phyloP scores from a whole-genome alignment of 2,329 filamentous ascomycete species.

The Knoxdaviesia capensis region DNA sequence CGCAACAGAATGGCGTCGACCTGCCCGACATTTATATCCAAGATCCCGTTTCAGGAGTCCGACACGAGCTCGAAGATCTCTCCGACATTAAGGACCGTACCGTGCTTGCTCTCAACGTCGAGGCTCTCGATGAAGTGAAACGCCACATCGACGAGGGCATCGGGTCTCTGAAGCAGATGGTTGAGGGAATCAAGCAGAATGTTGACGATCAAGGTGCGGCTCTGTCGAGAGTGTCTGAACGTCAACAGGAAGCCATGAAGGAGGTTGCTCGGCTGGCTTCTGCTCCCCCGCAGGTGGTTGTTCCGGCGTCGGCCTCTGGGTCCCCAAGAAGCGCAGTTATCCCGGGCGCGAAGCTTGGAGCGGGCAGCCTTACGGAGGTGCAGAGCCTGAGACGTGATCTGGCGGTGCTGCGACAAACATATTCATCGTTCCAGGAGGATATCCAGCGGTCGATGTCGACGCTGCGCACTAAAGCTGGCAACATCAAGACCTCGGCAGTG shows the following conservation, averaged over 20 bases:
- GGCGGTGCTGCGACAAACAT: slow-evolving; percentile 80
- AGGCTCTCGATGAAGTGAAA: slow-evolving; percentile 88
- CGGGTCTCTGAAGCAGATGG: slow-evolving; percentile 54
- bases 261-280: slow-evolving; percentile 50
- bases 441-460: slow-evolving; percentile 72
- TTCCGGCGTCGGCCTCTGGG: slow-evolving; percentile 20
- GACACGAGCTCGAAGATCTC: slow-evolving; percentile 88
- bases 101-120: slow-evolving; percentile 86
- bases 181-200: slow-evolving; percentile 71
- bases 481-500: slow-evolving; percentile 56
- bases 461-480: slow-evolving; percentile 61
- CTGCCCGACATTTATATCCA: slow-evolving; percentile 96
- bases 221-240: slow-evolving; percentile 72
- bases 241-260: slow-evolving; percentile 73
- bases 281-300: slow-evolving; percentile 18
- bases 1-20: slow-evolving; percentile 79
- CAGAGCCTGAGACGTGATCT: slow-evolving; percentile 72
- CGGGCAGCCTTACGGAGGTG: slow-evolving; percentile 53
- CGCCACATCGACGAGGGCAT: slow-evolving; percentile 88
- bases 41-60: slow-evolving; percentile 85
- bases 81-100: slow-evolving; percentile 85
- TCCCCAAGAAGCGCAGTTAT: slow-evolving; percentile 11
- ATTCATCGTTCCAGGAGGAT: slow-evolving; percentile 76
- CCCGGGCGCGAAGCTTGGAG: slow-evolving; percentile 24
- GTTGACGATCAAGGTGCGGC: slow-evolving; percentile 67